Evolutionary conservation across 306 rosid genomes (phyloP), one percentile per base, ranked within the genome.

Genomic region (Castanospermum australe): DNA sequence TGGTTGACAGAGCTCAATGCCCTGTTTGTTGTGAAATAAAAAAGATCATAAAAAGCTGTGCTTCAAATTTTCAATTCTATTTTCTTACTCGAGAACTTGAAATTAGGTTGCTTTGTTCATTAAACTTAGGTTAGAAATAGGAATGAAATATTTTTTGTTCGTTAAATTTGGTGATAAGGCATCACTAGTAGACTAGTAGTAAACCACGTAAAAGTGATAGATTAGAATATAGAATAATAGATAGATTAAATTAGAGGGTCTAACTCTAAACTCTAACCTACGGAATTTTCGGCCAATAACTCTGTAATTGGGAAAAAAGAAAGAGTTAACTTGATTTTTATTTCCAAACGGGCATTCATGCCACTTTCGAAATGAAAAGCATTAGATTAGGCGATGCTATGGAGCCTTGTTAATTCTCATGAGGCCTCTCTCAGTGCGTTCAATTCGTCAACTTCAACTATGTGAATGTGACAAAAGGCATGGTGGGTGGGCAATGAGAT

Each of bases 401-500:
- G 32, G 32, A 28, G 32, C 32, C 32, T 28, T 28, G 2, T 28
- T 28, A 28, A 28, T 28, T 28, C 36, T 15, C 8, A 14, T 59
- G 11, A 11, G 36, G 35, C 36, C 14, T 32, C 25, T 0, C 32
- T 28, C n/a, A n/a, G 32, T 28, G 3, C 25, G 65, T 24, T 28
- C 33, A 25, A 22, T 32, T 60, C 52, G 80, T 76, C 30, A 51
- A n/a, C 35, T 75, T 51, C 73, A 76, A 50, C 44, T 7, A 28
- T 28, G 32, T 28, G 15, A 28, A 3, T 9, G 33, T 35, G 32
- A 67, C 45, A 17, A 25, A 68, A 68, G 36, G 60, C 15, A 22
- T 18, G 80, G 59, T 61, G 3, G 66, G 47, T 54, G 62, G 12
- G 44, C 60, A 33, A 54, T 63, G 52, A 9, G 24, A 54, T 18